Conservation (phyloP, 768 basidiomycete genomes). For the Boletus speciosus region DNA sequence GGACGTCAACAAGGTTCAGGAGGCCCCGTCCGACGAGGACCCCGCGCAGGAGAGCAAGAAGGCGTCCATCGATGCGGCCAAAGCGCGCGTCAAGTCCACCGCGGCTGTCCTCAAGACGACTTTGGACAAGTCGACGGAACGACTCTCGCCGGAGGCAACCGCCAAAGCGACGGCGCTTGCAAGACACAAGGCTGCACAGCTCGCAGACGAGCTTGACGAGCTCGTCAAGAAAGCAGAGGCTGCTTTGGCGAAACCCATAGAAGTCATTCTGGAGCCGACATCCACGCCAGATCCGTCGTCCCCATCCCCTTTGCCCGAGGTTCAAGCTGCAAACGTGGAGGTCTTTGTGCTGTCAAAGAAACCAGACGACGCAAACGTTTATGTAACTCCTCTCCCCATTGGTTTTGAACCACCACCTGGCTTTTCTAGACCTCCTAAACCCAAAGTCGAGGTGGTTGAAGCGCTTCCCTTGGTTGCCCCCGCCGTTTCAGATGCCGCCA, state of each 20-base stretch:
- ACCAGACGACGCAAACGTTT: slow-evolving; percentile 36
- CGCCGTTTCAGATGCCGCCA: slow-evolving; percentile 62
- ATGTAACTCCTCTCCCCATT: slow-evolving; percentile 75
- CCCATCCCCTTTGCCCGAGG: slow-evolving; percentile 25
- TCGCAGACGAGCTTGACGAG: slow-evolving; percentile 62
- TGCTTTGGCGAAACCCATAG: slow-evolving; percentile 50
- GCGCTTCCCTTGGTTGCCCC: slow-evolving; percentile 81
- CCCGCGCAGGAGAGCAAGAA: slow-evolving; percentile 33
- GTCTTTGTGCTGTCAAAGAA: slow-evolving; percentile 25
- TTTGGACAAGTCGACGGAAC: slow-evolving; percentile 37
- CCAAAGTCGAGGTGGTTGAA: slow-evolving; percentile 13
- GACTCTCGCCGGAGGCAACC: slow-evolving; percentile 22
- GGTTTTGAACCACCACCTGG: slow-evolving; percentile 95
- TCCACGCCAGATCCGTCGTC: slow-evolving; percentile 19
- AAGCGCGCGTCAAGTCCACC: slow-evolving; percentile 40
- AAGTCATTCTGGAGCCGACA: slow-evolving; percentile 23
- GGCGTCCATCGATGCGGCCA: slow-evolving; percentile 42
- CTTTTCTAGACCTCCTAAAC: slow-evolving; percentile 57
- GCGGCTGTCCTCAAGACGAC: slow-evolving; percentile 48
- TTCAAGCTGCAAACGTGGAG: slow-evolving; percentile 23
- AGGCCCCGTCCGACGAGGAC: slow-evolving; percentile 27
- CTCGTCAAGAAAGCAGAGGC: slow-evolving; percentile 72
- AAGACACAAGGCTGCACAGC: slow-evolving; percentile 44
- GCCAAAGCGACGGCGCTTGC: slow-evolving; percentile 42
- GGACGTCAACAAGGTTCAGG: slow-evolving; percentile 30